A percentile compares a stretch with the other conserved stretches of the same genome.
These are phyloP conservation scores for Martensiomyces pterosporus DNA, from an alignment of 192 early-diverging fungal species.

Conservation along the genomic window DNA sequence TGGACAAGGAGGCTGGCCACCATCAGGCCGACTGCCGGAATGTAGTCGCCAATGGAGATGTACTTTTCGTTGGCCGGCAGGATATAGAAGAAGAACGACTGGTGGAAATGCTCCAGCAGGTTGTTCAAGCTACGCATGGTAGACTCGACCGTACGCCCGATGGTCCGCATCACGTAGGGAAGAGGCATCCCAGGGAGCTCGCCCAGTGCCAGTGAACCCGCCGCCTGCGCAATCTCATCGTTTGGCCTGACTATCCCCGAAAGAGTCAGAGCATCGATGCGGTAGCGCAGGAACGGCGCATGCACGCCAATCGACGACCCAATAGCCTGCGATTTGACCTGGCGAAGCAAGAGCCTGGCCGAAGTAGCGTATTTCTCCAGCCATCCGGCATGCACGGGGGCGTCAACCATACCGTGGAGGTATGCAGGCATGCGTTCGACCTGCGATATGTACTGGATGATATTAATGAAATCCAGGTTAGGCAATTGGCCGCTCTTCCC, in stretches of 20 bases:
- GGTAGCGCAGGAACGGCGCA: slow-evolving; percentile 56
- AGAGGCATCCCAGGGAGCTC: slow-evolving; percentile 7
- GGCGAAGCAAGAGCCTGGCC: slow-evolving; percentile 30
- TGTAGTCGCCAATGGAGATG: slow-evolving; percentile 86
- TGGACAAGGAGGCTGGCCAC: slow-evolving; percentile 68
- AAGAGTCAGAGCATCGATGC: slow-evolving; percentile 75
- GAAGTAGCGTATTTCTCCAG: slow-evolving; percentile 17
- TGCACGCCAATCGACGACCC: slow-evolving; percentile 35
- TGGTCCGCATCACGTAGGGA: slow-evolving; percentile 1
- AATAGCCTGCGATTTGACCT: slow-evolving; percentile 38
- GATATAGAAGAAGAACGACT: slow-evolving; percentile 97
- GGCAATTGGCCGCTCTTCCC: slow-evolving; percentile 89
- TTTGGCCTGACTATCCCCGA: slow-evolving; percentile 28
- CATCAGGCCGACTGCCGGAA: slow-evolving; percentile 78
- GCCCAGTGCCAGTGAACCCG: not conserved
- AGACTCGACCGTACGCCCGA: slow-evolving; percentile 70
- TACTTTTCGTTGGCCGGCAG: slow-evolving; percentile 71
- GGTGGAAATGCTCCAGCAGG: slow-evolving; percentile 89
- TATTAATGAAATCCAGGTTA: slow-evolving; percentile 88
- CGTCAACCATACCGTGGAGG: slow-evolving; percentile 31
- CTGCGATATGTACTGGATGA: slow-evolving; percentile 57
- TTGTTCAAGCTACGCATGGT: slow-evolving; percentile 84
- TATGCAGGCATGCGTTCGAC: slow-evolving; percentile 48
- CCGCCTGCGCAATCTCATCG: slow-evolving; percentile 3
- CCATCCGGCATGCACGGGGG: slow-evolving; percentile 4